Base-by-base conservation (phyloP, 768 basidiomycete species). In the Lentinula sp. region DNA sequence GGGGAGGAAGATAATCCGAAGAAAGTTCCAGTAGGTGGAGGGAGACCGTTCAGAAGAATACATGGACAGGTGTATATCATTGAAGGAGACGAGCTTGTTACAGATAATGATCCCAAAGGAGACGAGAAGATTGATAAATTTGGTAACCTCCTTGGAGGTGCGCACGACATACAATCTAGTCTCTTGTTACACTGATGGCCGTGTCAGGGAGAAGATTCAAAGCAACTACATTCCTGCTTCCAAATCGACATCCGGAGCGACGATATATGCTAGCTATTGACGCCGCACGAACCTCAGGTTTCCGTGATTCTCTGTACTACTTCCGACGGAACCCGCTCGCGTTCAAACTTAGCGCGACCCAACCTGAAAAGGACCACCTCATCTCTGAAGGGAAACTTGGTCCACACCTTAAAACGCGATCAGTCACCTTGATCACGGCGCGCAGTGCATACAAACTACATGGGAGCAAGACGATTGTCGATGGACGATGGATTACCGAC, bases 251-350 rank as follows among this genome's bases (percentile, higher is more conserved):
- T 67, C 87, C 93, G 8, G 83, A 91, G 31, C 83, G 89, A 49
- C 80, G 85, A 62, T 99, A 97, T 75, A 91, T 97, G 84, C 89
- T 98, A 45, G 95, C 96, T 21, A 98, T 99, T 61, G 97, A 99
- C 69, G 96, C 95, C 3, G 97, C 97, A 0, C 86, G 96, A 31
- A 92, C 93, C 8, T 95, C 93, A 18, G 97, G 97, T 4, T 98
- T 94, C 75, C 85, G 94, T 52, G 97, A 98, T 72, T 98, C 97
- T 8, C 77, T 98, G n/a, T 97, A 98, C 74, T 98, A 98, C 74
- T 95, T 98, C 75, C 89, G 97, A 2, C 84, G 94, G 5, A 97
- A 96, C 64, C 85, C 86, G 0, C 85, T 93, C 32, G 89, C 96
- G 15, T 80, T 95, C 78, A 98, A 98, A 73, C 82, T 97, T 62